A percentile compares a stretch with the other conserved stretches of the same genome.
These are phyloP conservation scores for Skeletonema tropicum DNA, from an alignment of 108 stramenopile species.

Conservation along the genomic window DNA sequence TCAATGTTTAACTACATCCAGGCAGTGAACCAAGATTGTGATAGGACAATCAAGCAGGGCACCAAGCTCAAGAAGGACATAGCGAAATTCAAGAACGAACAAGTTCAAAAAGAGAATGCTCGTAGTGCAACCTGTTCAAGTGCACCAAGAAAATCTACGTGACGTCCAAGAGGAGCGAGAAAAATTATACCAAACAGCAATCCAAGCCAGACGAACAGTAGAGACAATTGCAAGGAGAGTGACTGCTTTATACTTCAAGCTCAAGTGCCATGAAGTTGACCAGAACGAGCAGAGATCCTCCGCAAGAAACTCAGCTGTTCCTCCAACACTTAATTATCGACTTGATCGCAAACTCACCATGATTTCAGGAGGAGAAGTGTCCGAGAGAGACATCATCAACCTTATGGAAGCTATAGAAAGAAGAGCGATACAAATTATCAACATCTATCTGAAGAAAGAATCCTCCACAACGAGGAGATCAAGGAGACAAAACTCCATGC, in stretches of 20 bases:
- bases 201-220: constrained; percentile 56
- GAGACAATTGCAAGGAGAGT: constrained; percentile 69
- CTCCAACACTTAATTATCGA: constrained; percentile 19
- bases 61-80: constrained; percentile 55
- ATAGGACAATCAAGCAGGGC: constrained; percentile 49
- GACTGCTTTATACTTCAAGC: constrained; percentile 67
- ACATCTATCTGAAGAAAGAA: constrained; percentile 30
- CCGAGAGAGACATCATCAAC: constrained; percentile 69
- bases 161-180: constrained; percentile 53
- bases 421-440: constrained; percentile 65
- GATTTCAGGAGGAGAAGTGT: constrained; percentile 60
- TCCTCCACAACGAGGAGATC: constrained; percentile 7
- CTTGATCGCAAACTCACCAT: constrained; percentile 53
- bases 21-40: constrained; percentile 71
- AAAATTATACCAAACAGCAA: constrained; percentile 41
- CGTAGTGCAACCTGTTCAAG: constrained; percentile 51
- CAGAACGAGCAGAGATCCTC: constrained; percentile 4
- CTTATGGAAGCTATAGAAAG: constrained; percentile 76
- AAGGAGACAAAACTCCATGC: constrained; percentile 33
- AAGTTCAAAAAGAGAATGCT: constrained; percentile 55
- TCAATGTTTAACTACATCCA: constrained; percentile 79
- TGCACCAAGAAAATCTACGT: constrained; percentile 45
- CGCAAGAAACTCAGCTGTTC: constrained; percentile 15
- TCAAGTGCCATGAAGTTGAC: constrained; percentile 68
- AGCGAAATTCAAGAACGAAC: constrained; percentile 50